phyloP scores from a whole-genome alignment of 495 filamentous ascomycete species.

The Diplogelasinospora grovesii region DNA sequence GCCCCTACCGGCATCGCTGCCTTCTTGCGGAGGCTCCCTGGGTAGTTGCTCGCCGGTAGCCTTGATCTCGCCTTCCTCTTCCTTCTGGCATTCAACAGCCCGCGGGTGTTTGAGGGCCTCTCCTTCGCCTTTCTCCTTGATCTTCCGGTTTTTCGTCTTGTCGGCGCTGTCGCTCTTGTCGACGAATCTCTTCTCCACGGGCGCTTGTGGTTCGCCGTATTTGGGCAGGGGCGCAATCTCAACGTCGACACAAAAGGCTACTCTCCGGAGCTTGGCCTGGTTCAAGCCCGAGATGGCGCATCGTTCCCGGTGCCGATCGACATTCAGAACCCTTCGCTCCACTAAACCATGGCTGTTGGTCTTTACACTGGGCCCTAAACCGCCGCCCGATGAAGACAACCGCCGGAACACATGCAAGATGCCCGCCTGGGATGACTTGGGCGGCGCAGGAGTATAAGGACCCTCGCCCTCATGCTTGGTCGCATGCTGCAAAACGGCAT shows the following conservation, averaged over 20 bases:
- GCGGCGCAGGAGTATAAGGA: slow-evolving; percentile 62
- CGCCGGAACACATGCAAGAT: slow-evolving; percentile 79
- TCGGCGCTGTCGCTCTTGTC: slow-evolving; percentile 39
- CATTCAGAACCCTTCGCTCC: slow-evolving; percentile 74
- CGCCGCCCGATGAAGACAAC: slow-evolving; percentile 62
- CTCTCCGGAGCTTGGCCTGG: slow-evolving; percentile 70
- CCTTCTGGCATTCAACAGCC: slow-evolving; percentile 49
- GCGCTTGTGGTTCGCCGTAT: slow-evolving; percentile 46
- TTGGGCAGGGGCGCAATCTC: slow-evolving; percentile 71
- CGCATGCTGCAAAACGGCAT: slow-evolving; percentile 47
- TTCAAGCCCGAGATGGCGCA: slow-evolving; percentile 75
- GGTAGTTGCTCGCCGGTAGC: slow-evolving; percentile 35
- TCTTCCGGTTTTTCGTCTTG: slow-evolving; percentile 57
- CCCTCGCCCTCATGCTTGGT: slow-evolving; percentile 44
- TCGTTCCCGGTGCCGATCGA: slow-evolving; percentile 71
- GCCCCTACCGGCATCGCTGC: slow-evolving; percentile 8
- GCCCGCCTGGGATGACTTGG: slow-evolving; percentile 56
- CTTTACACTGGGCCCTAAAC: slow-evolving; percentile 28
- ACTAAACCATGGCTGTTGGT: slow-evolving; percentile 53
- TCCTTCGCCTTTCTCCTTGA: slow-evolving; percentile 62
- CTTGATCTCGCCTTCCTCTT: slow-evolving; percentile 30
- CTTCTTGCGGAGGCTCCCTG: slow-evolving; percentile 26
- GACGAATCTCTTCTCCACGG: slow-evolving; percentile 19
- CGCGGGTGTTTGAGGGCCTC: slow-evolving; percentile 60
- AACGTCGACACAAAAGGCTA: slow-evolving; percentile 94